phyloP scores from a whole-genome alignment of 208 protist species.

The Leishmania lainsoni region DNA sequence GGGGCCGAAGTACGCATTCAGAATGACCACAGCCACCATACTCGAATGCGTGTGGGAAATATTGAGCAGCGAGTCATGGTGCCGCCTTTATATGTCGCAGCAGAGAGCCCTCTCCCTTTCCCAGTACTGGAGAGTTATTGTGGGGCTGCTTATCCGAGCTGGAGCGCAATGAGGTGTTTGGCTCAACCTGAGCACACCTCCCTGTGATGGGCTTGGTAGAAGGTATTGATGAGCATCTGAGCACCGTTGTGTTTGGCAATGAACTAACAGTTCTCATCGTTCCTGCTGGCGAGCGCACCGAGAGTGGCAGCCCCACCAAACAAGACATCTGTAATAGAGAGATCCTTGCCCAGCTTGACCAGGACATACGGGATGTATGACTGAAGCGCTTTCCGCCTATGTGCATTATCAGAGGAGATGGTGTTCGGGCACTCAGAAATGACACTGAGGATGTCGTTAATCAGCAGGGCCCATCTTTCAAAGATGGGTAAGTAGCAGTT shows the following conservation, averaged over 20 bases:
- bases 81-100: slow-evolving; percentile 61
- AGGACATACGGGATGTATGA: slow-evolving; percentile 78
- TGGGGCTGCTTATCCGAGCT: slow-evolving; percentile 21
- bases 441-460: slow-evolving; percentile 59
- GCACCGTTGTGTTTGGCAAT: slow-evolving; percentile 58
- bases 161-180: slow-evolving; percentile 16
- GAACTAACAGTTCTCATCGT: slow-evolving; percentile 64
- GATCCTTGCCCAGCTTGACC: slow-evolving; percentile 41
- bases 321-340: slow-evolving; percentile 58
- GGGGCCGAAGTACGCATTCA: slow-evolving; percentile 49
- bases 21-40: slow-evolving; percentile 32
- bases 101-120: slow-evolving; percentile 36
- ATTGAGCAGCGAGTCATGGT: slow-evolving; percentile 61
- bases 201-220: slow-evolving; percentile 42
- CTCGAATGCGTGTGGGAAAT: slow-evolving; percentile 36
- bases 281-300: slow-evolving; percentile 67
- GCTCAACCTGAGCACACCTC: slow-evolving; percentile 21
- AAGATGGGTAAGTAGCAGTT: slow-evolving; percentile 66
- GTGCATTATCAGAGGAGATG: slow-evolving; percentile 50
- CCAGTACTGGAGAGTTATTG: slow-evolving; percentile 16
- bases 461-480: slow-evolving; percentile 43
- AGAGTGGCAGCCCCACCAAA: slow-evolving; percentile 64
- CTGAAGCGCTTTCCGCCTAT: slow-evolving; percentile 44
- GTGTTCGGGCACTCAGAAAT: slow-evolving; percentile 80
- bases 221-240: slow-evolving; percentile 66